Percentiles rank a stretch among this genome's conserved stretches.
These are phyloP conservation scores for Gonapodya prolifera DNA, from an alignment of 192 early-diverging fungal genomes.

Conservation along the genomic window DNA sequence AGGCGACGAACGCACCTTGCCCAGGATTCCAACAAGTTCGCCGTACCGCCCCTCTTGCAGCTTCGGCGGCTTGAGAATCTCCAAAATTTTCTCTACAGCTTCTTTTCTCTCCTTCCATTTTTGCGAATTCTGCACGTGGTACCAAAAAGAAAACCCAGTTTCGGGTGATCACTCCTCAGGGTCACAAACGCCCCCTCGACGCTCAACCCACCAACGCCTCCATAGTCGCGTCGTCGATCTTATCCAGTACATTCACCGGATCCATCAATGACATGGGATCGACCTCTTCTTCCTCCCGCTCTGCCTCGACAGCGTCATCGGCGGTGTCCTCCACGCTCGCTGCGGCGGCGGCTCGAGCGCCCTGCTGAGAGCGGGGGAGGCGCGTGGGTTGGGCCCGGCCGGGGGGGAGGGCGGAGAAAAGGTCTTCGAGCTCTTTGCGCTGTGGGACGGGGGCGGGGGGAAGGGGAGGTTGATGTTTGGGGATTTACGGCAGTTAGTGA, in stretches of 20 bases:
- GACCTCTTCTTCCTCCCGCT: conserved; percentile 37
- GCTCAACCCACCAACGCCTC: conserved; percentile 39
- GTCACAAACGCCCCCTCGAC: neutral
- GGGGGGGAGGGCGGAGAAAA: conserved; percentile 55
- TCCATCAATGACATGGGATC: conserved; percentile 77
- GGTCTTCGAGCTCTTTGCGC: conserved; percentile 78
- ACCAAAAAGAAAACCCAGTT: conserved; percentile 6
- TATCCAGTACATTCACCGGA: conserved; percentile 78
- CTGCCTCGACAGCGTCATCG: conserved; percentile 28
- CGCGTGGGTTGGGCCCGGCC: conserved; percentile 49
- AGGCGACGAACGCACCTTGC: conserved; percentile 42
- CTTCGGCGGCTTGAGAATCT: conserved; percentile 55
- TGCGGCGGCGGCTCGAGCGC: conserved; percentile 6
- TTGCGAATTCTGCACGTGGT: conserved; percentile 35
- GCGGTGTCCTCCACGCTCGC: conserved; percentile 6
- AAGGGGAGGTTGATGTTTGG: conserved; percentile 5
- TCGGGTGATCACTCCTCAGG: too few relatives aligned
- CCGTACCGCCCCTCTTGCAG: conserved; percentile 63
- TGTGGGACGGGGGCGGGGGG: conserved; percentile 4
- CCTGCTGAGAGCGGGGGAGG: conserved; percentile 72
- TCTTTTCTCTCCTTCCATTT: conserved; percentile 99
- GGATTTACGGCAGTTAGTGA: neutral
- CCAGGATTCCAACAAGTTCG: conserved; percentile 68
- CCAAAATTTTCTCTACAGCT: conserved; percentile 62
- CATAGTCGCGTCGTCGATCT: conserved; percentile 63